Percentiles rank a stretch among this genome's conserved stretches.
phyloP scores from a whole-genome alignment of 805 yeast genomes.

The Saccharomyces paradoxus region DNA sequence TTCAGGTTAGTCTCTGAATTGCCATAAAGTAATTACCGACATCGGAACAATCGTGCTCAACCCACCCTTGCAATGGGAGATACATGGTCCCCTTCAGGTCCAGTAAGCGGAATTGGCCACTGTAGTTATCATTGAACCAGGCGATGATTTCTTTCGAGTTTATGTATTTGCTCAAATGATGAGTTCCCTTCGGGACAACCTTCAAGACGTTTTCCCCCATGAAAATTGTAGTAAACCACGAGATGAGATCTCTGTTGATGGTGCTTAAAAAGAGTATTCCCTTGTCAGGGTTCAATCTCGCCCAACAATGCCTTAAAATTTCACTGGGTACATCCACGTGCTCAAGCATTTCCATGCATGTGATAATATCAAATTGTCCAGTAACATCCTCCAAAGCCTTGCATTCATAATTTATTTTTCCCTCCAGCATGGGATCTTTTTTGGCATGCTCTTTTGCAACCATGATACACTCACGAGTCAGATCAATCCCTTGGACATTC shows the following conservation, averaged over 20 bases:
- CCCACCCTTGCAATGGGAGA: constrained; percentile 82
- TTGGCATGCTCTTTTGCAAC: constrained; percentile 67
- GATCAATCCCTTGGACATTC: constrained; percentile 73
- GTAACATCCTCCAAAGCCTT: constrained; percentile 51
- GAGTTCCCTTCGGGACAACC: constrained; percentile 91
- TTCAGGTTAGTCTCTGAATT: constrained; percentile 39
- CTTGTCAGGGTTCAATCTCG: constrained; percentile 46
- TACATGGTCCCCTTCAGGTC: constrained; percentile 73
- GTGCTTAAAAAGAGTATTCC: constrained; percentile 87
- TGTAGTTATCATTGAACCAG: constrained; percentile 46
- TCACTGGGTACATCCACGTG: constrained; percentile 83
- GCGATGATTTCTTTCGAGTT: constrained; percentile 61
- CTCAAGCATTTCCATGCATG: constrained; percentile 91
- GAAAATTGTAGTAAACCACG: constrained; percentile 89
- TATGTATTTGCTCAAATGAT: constrained; percentile 77
- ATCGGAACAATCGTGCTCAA: constrained; percentile 47
- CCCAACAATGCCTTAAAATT: constrained; percentile 60
- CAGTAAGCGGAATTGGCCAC: constrained; percentile 46
- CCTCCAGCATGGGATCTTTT: constrained; percentile 54
- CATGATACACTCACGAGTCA: constrained; percentile 70
- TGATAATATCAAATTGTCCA: constrained; percentile 62
- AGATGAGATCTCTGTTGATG: constrained; percentile 75
- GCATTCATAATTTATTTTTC: constrained; percentile 52
- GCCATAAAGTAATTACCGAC: constrained; percentile 91
- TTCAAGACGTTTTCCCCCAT: constrained; percentile 74